A percentile compares a stretch with the other conserved stretches of the same genome.
Evolutionary conservation across 352 stramenopile genomes (phyloP).

Genomic region (Phytopythium oedochilum): DNA sequence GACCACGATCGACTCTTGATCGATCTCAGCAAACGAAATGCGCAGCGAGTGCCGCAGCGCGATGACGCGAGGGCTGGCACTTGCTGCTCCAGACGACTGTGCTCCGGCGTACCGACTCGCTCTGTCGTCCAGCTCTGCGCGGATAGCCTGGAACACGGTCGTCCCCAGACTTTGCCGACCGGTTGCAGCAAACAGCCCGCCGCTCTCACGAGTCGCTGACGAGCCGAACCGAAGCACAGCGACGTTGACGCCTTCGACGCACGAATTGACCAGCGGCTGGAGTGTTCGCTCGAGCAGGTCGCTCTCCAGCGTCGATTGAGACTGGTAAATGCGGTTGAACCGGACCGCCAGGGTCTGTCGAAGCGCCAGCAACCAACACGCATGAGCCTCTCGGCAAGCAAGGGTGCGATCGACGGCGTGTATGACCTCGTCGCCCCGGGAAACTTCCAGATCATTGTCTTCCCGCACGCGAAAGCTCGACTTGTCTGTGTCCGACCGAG

Average conservation of each 20-base stretch:
- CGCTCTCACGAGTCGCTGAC: conserved; percentile 23
- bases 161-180: conserved; percentile 19
- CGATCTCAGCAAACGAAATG: conserved; percentile 47
- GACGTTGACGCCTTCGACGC: conserved; percentile 49
- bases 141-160: conserved; percentile 28
- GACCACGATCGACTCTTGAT: conserved; percentile 47
- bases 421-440: conserved; percentile 28
- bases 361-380: neutral
- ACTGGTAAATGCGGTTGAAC: conserved; percentile 27
- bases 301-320: conserved; percentile 17
- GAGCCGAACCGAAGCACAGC: conserved; percentile 39
- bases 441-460: conserved; percentile 32
- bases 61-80: neutral
- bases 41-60: conserved; percentile 27
- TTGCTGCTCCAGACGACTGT: neutral
- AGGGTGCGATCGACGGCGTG: too few species aligned
- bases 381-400: neutral
- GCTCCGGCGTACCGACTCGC: neutral
- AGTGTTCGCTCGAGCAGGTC: conserved; percentile 48
- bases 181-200: conserved; percentile 32
- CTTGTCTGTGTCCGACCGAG: conserved; percentile 13
- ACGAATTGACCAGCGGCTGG: conserved; percentile 29
- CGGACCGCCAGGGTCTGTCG: neutral
- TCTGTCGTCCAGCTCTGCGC: conserved; percentile 6
- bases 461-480: conserved; percentile 40